Evolutionary conservation across 2,329 filamentous ascomycete species (phyloP).

Genomic region (Colletotrichum aenigma): DNA sequence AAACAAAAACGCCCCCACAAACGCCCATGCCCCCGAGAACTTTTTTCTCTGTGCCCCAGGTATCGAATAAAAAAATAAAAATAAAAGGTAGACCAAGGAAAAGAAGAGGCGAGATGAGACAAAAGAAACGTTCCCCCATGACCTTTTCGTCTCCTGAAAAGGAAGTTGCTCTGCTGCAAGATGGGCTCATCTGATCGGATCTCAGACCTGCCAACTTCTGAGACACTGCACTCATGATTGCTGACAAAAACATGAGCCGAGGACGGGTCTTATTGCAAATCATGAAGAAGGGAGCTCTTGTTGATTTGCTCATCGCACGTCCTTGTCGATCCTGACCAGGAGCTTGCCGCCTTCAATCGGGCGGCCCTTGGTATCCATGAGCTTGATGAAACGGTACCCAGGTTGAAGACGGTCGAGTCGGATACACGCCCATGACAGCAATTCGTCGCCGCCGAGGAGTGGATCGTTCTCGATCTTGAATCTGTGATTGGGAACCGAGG

Average conservation of each 20-base stretch:
- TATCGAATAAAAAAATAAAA: background rate
- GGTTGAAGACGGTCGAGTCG: conserved; percentile 60
- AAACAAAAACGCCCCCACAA: background rate
- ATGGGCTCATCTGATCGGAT: background rate
- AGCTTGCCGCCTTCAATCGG: conserved; percentile 51
- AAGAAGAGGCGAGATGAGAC: background rate
- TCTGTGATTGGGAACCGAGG: conserved; percentile 35
- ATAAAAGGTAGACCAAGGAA: background rate
- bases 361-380: conserved; percentile 50
- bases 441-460: conserved; percentile 38
- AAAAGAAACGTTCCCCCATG: background rate
- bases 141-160: background rate
- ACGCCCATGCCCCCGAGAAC: background rate
- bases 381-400: conserved; percentile 59
- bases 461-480: conserved; percentile 60
- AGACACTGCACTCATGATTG: background rate
- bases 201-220: background rate
- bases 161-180: background rate
- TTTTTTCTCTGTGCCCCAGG: background rate
- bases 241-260: background rate
- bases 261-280: background rate
- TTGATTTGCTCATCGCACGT: conserved; percentile 30
- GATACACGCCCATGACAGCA: conserved; percentile 62
- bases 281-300: conserved; percentile 4
- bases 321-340: conserved; percentile 58